phyloP scores from a whole-genome alignment of 306 rosid species.

The Glycine tomentella region DNA sequence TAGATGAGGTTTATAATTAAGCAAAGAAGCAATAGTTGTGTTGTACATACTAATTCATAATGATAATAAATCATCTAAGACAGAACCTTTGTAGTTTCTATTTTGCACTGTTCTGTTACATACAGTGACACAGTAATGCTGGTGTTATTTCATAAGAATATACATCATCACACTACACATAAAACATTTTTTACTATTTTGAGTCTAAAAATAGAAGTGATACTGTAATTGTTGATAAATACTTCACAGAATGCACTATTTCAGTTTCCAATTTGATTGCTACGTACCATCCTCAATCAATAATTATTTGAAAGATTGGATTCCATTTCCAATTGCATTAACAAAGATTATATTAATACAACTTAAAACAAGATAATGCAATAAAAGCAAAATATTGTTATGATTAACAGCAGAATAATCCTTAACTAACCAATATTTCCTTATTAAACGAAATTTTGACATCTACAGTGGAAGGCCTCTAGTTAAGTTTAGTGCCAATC shows the following conservation, averaged over 20 bases:
- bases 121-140: background rate
- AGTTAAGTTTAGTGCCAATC: constrained; percentile 15
- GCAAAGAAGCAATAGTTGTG: background rate
- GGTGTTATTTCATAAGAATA: background rate
- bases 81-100: no score
- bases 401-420: background rate
- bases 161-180: background rate
- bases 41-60: no score
- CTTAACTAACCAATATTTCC: background rate
- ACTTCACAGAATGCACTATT: background rate
- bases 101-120: background rate
- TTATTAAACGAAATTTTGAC: background rate
- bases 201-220: no score
- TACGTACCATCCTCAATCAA: background rate
- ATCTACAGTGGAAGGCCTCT: background rate
- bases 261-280: background rate
- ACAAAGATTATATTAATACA: no score
- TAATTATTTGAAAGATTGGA: background rate
- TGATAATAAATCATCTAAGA: background rate
- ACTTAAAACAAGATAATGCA: no score
- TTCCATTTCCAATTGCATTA: background rate
- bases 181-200: background rate
- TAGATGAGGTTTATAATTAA: background rate
- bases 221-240: background rate
- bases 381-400: background rate